Base-by-base conservation (phyloP, 257 asterid species). In the Jasminum sambac region DNA sequence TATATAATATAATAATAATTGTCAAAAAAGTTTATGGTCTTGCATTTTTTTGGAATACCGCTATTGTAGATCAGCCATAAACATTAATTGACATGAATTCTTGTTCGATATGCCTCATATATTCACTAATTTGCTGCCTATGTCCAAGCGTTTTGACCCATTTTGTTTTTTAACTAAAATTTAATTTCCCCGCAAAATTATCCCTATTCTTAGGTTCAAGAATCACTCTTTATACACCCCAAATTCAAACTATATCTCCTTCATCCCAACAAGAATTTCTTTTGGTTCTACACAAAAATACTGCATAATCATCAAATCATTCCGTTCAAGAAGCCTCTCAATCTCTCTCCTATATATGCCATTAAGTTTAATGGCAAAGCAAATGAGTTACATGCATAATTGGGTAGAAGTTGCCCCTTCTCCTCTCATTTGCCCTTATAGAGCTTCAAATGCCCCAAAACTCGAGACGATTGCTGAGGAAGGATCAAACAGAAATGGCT, bases 401-500 rank as follows among this genome's bases (percentile, higher is more conserved):
- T 65, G 72, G 76, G 59, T 63, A 21, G 84, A 79, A 74, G 82
- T 79, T 17, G 87, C 82, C 5, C 84, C 86, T 5, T 57, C 82
- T 0, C 82, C 74, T 21, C 44, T 79, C 38, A 74, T 82, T 60
- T 66, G 14, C 43, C 77, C 71, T 42, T 73, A 61, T 69, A 79
- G 69, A 62, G 65, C 72, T n/a, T 80, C 83, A 2, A 76, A 72
- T n/a, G 75, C 74, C 5, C 83, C 84, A 0, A 76, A 40, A 41
- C 70, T 77, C 58, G 81, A 83, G 69, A 83, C 84, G 7, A 83
- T 83, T 21, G 36, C 37, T 0, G 78, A 80, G 67, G 81, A 83
- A 77, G 76, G 72, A 11, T 25, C 75, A 12, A 66, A 72, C 40
- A 72, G n/a, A 50, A 2, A 42, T 63, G 74, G 66, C 46, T 41